A percentile compares a stretch with the other conserved stretches of the same genome.
These are phyloP conservation scores for Ophiostoma piceae DNA, from an alignment of 2,329 filamentous ascomycete species.

Conservation along the genomic window DNA sequence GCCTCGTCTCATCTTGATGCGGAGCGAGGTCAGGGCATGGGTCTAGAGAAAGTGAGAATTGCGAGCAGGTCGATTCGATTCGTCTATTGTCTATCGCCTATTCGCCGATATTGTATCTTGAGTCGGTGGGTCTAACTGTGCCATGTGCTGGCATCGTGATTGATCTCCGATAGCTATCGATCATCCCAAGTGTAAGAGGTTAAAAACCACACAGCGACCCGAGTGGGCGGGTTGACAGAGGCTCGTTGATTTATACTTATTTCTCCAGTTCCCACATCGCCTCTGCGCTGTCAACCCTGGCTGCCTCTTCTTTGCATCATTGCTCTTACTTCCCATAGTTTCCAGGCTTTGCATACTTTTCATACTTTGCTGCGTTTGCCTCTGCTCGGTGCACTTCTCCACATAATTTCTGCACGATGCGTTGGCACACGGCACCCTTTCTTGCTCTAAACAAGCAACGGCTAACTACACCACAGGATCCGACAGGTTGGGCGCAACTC, in stretches of 20 bases:
- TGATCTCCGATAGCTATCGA: background rate
- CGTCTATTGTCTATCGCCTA: background rate
- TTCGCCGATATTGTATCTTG: background rate
- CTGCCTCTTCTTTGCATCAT: slow-evolving; percentile 16
- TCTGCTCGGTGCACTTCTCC: slow-evolving; percentile 28
- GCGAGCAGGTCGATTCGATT: background rate
- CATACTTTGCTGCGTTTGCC: slow-evolving; percentile 22
- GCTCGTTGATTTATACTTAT: slow-evolving; percentile 21
- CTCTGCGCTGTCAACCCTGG: background rate
- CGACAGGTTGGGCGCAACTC: slow-evolving; percentile 22
- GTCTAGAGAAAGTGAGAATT: background rate
- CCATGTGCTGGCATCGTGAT: background rate
- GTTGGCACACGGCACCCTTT: slow-evolving; percentile 33
- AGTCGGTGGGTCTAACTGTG: background rate
- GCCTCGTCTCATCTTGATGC: background rate
- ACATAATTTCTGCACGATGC: slow-evolving; percentile 37
- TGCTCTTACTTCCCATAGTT: background rate
- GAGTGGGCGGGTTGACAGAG: slow-evolving; percentile 17
- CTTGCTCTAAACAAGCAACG: slow-evolving; percentile 27
- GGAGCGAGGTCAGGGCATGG: background rate
- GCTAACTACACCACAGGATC: slow-evolving; percentile 27
- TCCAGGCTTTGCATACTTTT: background rate
- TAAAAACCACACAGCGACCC: background rate
- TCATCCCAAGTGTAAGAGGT: background rate
- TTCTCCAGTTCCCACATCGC: background rate